Conservation (phyloP, 768 basidiomycete species). For the Suillus discolor region DNA sequence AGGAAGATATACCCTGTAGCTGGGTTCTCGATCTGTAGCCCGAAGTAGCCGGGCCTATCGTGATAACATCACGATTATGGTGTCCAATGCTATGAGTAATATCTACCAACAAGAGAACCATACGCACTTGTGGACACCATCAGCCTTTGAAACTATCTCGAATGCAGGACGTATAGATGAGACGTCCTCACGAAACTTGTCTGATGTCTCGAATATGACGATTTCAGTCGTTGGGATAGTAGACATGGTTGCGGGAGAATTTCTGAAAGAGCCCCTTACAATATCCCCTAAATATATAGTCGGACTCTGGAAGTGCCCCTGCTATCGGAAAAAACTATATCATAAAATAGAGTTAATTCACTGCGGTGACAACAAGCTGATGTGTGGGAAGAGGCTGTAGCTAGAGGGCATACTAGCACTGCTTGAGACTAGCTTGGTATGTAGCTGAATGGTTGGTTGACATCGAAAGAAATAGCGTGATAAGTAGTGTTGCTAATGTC, state of each 20-base stretch:
- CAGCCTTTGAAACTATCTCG: constrained; percentile 12
- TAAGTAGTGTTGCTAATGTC: no score
- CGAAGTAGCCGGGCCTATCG: constrained; percentile 22
- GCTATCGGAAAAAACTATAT: no score
- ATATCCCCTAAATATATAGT: not conserved
- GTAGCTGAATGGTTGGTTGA: no score
- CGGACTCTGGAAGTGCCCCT: no score
- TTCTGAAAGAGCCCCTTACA: not conserved
- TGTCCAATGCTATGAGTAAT: not conserved
- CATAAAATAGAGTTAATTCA: no score
- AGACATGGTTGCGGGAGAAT: constrained; percentile 12
- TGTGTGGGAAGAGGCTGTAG: no score
- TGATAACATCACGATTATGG: not conserved
- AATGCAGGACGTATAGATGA: constrained; percentile 5
- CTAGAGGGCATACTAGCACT: no score
- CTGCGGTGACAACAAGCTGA: no score
- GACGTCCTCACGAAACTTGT: constrained; percentile 12
- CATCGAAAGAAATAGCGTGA: no score
- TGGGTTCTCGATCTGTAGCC: constrained; percentile 22
- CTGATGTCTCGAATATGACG: constrained; percentile 20
- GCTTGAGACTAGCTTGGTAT: no score
- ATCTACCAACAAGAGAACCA: not conserved
- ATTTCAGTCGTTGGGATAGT: constrained; percentile 26
- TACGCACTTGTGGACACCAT: constrained; percentile 19
- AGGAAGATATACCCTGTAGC: constrained; percentile 18